Conservation (phyloP, 2,329 filamentous ascomycete genomes). For the Drechslerella coelobrocha region DNA sequence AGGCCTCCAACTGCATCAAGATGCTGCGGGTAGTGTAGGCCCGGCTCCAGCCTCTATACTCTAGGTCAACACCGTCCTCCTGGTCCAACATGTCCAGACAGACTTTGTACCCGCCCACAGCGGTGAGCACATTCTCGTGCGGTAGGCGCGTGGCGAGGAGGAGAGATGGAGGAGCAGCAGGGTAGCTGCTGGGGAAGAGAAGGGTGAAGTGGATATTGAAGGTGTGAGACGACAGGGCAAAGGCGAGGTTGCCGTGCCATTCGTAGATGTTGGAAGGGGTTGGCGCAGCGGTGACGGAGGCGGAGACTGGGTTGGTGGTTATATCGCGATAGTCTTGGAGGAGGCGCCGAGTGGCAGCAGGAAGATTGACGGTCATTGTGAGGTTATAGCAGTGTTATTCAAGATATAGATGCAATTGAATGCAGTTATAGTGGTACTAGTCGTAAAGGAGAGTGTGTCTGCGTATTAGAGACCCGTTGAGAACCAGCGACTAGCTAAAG, state of each 20-base stretch:
- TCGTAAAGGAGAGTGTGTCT: not conserved
- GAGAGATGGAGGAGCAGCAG: conserved; percentile 32
- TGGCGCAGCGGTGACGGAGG: conserved; percentile 28
- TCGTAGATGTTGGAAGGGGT: conserved; percentile 44
- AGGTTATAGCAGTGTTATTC: conserved; percentile 4
- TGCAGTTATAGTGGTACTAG: not conserved
- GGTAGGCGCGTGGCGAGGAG: conserved; percentile 46
- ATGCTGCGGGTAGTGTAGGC: conserved; percentile 48
- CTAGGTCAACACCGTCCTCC: conserved; percentile 13
- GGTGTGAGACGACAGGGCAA: conserved; percentile 6
- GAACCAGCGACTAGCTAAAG: conserved; percentile 46
- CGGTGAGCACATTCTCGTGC: conserved; percentile 40
- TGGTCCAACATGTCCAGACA: conserved; percentile 50
- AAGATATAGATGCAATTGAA: not conserved
- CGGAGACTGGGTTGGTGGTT: conserved; percentile 30
- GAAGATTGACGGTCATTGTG: conserved; percentile 20
- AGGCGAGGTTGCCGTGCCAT: conserved; percentile 48
- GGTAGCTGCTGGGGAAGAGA: conserved; percentile 47
- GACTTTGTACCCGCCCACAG: conserved; percentile 48
- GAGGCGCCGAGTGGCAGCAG: conserved; percentile 44
- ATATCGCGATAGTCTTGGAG: conserved; percentile 46
- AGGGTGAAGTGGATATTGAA: conserved; percentile 42
- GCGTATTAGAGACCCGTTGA: conserved; percentile 9
- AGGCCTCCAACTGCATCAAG: conserved; percentile 49
- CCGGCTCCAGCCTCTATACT: conserved; percentile 46